Base-by-base conservation (phyloP, 1,139 yeast species). In the Candida neerlandica region DNA sequence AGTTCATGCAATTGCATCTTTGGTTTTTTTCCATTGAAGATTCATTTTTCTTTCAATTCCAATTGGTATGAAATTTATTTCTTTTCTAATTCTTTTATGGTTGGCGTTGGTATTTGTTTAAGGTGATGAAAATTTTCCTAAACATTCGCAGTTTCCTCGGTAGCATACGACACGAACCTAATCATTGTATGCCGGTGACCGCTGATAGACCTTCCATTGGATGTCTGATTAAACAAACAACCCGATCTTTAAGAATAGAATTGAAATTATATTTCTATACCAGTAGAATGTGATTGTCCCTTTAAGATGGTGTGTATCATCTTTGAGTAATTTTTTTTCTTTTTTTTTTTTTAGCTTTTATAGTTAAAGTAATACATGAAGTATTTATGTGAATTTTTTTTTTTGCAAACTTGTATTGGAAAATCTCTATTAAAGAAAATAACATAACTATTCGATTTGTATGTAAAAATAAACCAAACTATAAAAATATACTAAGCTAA, bases 121-220 rank as follows among this genome's bases (percentile, higher is more conserved):
- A 66, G 45, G 75, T 85, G 92, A 86, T 85, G 92, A 86, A 83
- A 82, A 71, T 43, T 71, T 73, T 82, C 82, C 77, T 78, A 71
- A 82, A 85, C 92, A 85, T 85, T 85, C 91, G 91, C 91, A 85
- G 91, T 85, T 85, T 85, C 91, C 91, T 81, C 91, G 91, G 91
- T 85, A 86, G 89, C 84, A 75, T 80, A 82, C 90, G 76, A 70
- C 72, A 71, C 71, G 89, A 85, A 85, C 90, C 91, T 87, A 84
- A 77, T 82, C 44, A 81, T 77, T 68, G 89, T 84, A 80, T 81
- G 84, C 45, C 89, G 75, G 90, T 86, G 91, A 85, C 92, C 91
- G 92, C 77, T 68, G 58, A 47, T 61, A 57, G 81, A 76, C 80
- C 87, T 82, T 82, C 86, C 86, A 80, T 52, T 80, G 87, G 87